Conservation (phyloP, 306 rosid species). For the Sicyos edulis region DNA sequence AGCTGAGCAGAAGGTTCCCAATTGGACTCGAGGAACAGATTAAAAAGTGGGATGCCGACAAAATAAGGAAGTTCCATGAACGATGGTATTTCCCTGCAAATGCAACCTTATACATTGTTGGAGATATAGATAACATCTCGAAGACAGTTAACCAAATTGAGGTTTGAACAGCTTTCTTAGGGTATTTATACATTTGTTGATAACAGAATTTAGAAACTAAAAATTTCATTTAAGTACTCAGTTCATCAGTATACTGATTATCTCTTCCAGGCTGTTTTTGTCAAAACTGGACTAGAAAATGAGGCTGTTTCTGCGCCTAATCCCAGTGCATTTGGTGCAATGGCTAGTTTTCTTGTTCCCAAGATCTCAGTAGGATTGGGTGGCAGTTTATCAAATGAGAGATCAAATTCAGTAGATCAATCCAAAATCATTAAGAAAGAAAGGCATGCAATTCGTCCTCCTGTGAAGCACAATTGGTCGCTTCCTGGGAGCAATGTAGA, state of each 20-base stretch:
- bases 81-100: slow-evolving; percentile 99
- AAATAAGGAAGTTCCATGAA: slow-evolving; percentile 95
- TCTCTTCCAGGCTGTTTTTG: slow-evolving; percentile 71
- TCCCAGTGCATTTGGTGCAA: slow-evolving; percentile 88
- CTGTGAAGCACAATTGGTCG: slow-evolving; percentile 92
- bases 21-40: slow-evolving; percentile 97
- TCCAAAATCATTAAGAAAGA: slow-evolving; percentile 61
- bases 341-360: slow-evolving; percentile 98
- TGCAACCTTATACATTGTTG: slow-evolving; percentile 93
- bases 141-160: slow-evolving; percentile 78
- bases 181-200: slow-evolving; percentile 2
- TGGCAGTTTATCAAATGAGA: slow-evolving; percentile 64
- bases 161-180: slow-evolving; percentile 39
- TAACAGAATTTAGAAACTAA: slow-evolving; percentile 3
- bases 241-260: slow-evolving; percentile 25
- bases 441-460: slow-evolving; percentile 86
- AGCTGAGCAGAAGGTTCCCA: slow-evolving; percentile 96
- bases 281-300: slow-evolving; percentile 60
- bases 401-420: slow-evolving; percentile 58
- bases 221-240: slow-evolving; percentile 23
- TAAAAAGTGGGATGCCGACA: slow-evolving; percentile 96
- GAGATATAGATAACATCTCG: slow-evolving; percentile 79
- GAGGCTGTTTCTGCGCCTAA: slow-evolving; percentile 58
- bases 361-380: slow-evolving; percentile 78
- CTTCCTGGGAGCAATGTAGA: slow-evolving; percentile 58